Evolutionary conservation across 2,329 filamentous ascomycete genomes (phyloP), one percentile per base, ranked within the genome.

Genomic region (Trichoderma hamatum): DNA sequence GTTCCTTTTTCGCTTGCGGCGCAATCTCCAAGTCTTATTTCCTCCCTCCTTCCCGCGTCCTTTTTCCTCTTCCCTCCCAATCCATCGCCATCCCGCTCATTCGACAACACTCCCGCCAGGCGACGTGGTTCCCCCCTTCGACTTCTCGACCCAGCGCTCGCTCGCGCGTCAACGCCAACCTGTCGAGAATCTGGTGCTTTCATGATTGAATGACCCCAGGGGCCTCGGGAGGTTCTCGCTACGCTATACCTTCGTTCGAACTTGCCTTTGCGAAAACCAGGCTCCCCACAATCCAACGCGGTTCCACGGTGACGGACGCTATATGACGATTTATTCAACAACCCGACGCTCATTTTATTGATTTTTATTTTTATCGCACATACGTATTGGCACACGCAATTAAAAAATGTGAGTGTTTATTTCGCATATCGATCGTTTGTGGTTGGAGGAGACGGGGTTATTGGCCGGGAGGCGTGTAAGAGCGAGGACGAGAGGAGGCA

Each of bases 341-440:
- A 83, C 82, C 77, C 80, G 80, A 81, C 82, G 75, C 82, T 84
- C 82, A 71, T 43, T 83, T 83, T 83, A 75, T 72, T 61, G 36
- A 21, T 43, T 69, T 64, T 55, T 54, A 43, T 43, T 68, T 46
- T 55, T 68, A 43, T 46, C 64, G 62, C 68, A 70, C 61, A 69
- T 74, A 69, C 46, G 67, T 61, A 70, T 64, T 62, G 59, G 55
- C 67, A 64, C 59, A 52, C 61, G 63, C 65, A 71, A 70, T 70
- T 68, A 72, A 28, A 71, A 69, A 71, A 69, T 51, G 73, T 74
- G 59, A 74, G 73, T 73, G 19, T 30, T 32, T 62, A 34, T 24
- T 49, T 49, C 34, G 46, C 32, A 43, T 32, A 49, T 49, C 24
- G 19, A 49, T 49, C 24, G 19, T 34, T 14, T 28, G 21, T 14